Percentiles rank a stretch among this genome's conserved stretches.
Evolutionary conservation across 768 basidiomycete species (phyloP).

Genomic region (Gymnopilus junonius): DNA sequence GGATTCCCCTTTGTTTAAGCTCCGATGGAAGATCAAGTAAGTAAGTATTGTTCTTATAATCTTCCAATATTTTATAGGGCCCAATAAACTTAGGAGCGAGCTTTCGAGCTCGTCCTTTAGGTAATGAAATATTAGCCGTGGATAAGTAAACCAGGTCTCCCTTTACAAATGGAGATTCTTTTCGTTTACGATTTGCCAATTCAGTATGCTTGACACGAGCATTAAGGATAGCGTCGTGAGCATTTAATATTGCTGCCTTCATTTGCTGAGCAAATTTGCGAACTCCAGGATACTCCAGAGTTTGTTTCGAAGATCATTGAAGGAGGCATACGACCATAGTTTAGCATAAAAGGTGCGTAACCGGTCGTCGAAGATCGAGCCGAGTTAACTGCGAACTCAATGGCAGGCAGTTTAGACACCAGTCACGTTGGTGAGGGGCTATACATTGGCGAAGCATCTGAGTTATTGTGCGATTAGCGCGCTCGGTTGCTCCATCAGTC

Average conservation of each 20-base stretch:
- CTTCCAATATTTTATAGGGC: constrained; percentile 25
- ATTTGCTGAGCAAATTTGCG: constrained; percentile 17
- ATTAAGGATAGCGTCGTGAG: constrained; percentile 40
- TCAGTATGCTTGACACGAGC: constrained; percentile 31
- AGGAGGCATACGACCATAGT: constrained; percentile 1
- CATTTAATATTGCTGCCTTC: constrained; percentile 15
- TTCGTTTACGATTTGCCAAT: constrained; percentile 22
- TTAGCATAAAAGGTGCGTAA: constrained; percentile 18
- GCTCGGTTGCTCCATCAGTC: constrained; percentile 11
- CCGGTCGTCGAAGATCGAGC: constrained; percentile 24
- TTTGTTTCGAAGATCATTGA: constrained; percentile 6
- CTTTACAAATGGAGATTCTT: constrained; percentile 19
- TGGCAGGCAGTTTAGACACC: constrained; percentile 33
- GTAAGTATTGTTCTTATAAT: constrained; percentile 17
- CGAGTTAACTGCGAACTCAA: constrained; percentile 34
- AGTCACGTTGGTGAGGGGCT: constrained; percentile 24
- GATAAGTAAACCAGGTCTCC: constrained; percentile 35
- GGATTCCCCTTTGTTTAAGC: constrained; percentile 29
- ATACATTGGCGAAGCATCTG: constrained; percentile 8
- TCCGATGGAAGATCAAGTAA: constrained; percentile 25
- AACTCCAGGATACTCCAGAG: constrained; percentile 17
- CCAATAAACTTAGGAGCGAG: constrained; percentile 36
- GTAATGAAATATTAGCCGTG: constrained; percentile 34
- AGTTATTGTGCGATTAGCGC: constrained; percentile 10
- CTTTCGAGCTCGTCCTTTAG: constrained; percentile 30